phyloP scores from a whole-genome alignment of 208 protist genomes.

The Leishmania braziliensis region DNA sequence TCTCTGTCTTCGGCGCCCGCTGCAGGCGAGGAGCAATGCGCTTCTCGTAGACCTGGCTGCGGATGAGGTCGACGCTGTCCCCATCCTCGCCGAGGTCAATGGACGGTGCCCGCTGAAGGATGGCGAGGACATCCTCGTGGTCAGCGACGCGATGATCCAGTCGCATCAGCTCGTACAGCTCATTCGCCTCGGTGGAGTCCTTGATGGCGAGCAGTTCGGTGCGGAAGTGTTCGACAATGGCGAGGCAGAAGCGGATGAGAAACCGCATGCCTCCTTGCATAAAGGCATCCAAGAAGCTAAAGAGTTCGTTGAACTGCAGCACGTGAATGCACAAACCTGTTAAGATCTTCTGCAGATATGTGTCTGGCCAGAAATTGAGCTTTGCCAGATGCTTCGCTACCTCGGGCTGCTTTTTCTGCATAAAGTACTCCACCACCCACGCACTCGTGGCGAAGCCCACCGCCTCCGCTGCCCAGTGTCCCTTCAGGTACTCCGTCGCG shows the following conservation, averaged over 20 bases:
- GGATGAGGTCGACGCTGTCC: slow-evolving; percentile 58
- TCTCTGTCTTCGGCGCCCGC: slow-evolving; percentile 74
- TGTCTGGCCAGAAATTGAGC: slow-evolving; percentile 91
- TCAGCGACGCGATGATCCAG: slow-evolving; percentile 68
- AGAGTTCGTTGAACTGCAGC: slow-evolving; percentile 81
- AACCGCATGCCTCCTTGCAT: slow-evolving; percentile 75
- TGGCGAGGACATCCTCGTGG: slow-evolving; percentile 55
- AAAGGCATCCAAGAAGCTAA: slow-evolving; percentile 86
- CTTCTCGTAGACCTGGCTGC: slow-evolving; percentile 68
- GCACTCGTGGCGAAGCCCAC: slow-evolving; percentile 89
- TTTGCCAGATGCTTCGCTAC: slow-evolving; percentile 76
- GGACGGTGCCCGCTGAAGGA: slow-evolving; percentile 59
- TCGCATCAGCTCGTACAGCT: slow-evolving; percentile 89
- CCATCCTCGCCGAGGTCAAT: slow-evolving; percentile 76
- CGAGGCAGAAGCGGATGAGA: slow-evolving; percentile 86
- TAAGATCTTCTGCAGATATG: slow-evolving; percentile 92
- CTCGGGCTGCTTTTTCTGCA: slow-evolving; percentile 69
- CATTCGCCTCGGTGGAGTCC: slow-evolving; percentile 50
- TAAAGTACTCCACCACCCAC: slow-evolving; percentile 88
- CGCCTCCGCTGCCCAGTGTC: slow-evolving; percentile 89
- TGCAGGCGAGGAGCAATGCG: slow-evolving; percentile 77
- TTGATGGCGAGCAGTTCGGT: slow-evolving; percentile 67
- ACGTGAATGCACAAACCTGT: slow-evolving; percentile 91
- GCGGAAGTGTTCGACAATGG: slow-evolving; percentile 86
- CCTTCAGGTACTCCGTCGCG: slow-evolving; percentile 74